Conservation (phyloP, 2,329 filamentous ascomycete species). For the Neopestalotiopsis sp. region DNA sequence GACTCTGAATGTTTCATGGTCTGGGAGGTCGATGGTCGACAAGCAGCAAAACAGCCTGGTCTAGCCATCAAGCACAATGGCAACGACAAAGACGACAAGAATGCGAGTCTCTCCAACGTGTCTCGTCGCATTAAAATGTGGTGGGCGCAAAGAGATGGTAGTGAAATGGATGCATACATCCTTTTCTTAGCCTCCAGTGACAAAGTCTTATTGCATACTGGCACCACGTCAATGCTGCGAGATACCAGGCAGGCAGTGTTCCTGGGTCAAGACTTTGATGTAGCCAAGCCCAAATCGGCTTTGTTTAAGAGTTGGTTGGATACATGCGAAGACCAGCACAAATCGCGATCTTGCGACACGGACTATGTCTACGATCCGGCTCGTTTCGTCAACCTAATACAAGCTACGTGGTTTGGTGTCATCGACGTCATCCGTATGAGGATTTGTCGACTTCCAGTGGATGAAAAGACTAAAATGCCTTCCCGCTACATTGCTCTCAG, state of each 20-base stretch:
- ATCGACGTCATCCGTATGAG: background rate
- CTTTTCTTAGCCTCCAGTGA: background rate
- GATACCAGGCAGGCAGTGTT: background rate
- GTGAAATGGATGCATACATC: background rate
- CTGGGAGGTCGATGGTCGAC: background rate
- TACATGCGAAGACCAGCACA: background rate
- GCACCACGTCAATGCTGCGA: fast-evolving
- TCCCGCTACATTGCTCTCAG: background rate
- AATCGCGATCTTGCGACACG: no score
- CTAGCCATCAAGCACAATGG: no score
- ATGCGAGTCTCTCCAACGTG: background rate
- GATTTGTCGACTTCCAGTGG: background rate
- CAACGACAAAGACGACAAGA: background rate
- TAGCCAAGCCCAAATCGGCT: background rate
- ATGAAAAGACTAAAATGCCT: background rate
- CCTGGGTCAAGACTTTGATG: background rate
- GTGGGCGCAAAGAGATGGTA: background rate
- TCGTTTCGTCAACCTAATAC: background rate
- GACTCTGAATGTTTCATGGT: background rate
- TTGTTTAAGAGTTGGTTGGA: background rate
- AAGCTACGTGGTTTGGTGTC: background rate
- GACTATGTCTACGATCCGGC: background rate
- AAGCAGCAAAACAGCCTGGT: background rate
- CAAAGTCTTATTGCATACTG: background rate
- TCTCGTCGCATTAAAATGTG: background rate